Percentiles rank a stretch among this genome's conserved stretches.
Evolutionary conservation across 257 asterid species (phyloP).

Genomic region (Linderniella brevidens): DNA sequence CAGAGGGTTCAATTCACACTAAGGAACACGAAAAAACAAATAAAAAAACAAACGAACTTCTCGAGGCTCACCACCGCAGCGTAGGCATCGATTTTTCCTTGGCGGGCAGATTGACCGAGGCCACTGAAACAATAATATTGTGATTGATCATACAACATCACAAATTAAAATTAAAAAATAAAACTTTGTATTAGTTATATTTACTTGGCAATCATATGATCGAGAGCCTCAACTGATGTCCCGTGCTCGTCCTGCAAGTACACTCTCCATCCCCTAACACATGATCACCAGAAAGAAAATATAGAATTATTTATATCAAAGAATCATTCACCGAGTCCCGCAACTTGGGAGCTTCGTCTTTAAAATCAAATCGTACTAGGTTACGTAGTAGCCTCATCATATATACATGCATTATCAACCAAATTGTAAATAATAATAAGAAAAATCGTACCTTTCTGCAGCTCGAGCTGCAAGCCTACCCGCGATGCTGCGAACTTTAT

Average conservation of each 20-base stretch:
- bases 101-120: constrained; percentile 35
- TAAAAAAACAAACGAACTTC: no score
- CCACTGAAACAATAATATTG: constrained; percentile 27
- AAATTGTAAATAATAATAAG: constrained; percentile 1
- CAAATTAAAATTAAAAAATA: not conserved
- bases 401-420: not conserved
- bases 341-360: no score
- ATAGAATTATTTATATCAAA: not conserved
- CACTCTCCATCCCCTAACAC: constrained; percentile 84
- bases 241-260: constrained; percentile 91
- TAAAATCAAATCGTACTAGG: not conserved
- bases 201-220: constrained; percentile 57
- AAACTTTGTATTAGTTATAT: not conserved
- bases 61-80: constrained; percentile 63
- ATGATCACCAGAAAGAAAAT: constrained; percentile 1
- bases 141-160: not conserved
- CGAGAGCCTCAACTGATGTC: constrained; percentile 58
- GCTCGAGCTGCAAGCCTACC: constrained; percentile 85
- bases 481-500: constrained; percentile 81
- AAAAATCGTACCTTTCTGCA: constrained; percentile 51
- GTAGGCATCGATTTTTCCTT: constrained; percentile 55
- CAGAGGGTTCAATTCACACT: not conserved
- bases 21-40: not conserved
- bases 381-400: not conserved
- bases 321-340: not conserved